Evolutionary conservation across 345 rosid species (phyloP).

Genomic region (Citrus trifoliata): DNA sequence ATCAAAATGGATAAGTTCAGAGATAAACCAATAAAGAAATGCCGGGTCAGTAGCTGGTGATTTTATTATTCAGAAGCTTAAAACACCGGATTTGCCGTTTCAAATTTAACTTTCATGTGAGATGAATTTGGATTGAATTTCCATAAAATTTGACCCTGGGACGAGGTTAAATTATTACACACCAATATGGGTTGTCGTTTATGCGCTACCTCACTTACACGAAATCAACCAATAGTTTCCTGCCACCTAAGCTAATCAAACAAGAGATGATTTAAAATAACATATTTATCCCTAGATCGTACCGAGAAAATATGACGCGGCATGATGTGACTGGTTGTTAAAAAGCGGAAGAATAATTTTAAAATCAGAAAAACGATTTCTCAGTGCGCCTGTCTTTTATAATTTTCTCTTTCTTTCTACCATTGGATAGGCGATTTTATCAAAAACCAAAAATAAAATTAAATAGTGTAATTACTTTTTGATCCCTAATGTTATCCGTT

Average conservation of each 20-base stretch:
- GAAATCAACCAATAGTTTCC: background rate
- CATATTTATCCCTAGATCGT: background rate
- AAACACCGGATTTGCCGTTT: background rate
- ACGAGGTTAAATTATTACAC: slow-evolving; percentile 28
- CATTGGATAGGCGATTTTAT: slow-evolving; percentile 51
- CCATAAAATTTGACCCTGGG: slow-evolving; percentile 47
- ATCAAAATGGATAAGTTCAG: slow-evolving; percentile 8
- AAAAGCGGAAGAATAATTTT: slow-evolving; percentile 26
- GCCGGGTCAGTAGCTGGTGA: slow-evolving; percentile 21
- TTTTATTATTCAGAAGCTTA: background rate
- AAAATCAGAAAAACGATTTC: slow-evolving; percentile 13
- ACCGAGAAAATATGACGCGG: slow-evolving; percentile 12
- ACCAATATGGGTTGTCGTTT: slow-evolving; percentile 7
- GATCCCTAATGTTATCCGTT: background rate
- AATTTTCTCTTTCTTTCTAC: slow-evolving; percentile 12
- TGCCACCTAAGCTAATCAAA: slow-evolving; percentile 26
- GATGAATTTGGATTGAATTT: slow-evolving; percentile 70
- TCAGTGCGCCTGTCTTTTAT: slow-evolving; percentile 31
- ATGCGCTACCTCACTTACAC: background rate
- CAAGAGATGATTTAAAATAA: background rate
- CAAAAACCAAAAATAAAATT: slow-evolving; percentile 9
- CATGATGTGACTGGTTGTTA: slow-evolving; percentile 12
- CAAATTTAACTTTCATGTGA: slow-evolving; percentile 31
- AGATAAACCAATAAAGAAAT: background rate
- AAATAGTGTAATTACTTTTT: background rate